Evolutionary conservation across 2,329 filamentous ascomycete species (phyloP).

Genomic region (Fonsecaea pedrosoi): DNA sequence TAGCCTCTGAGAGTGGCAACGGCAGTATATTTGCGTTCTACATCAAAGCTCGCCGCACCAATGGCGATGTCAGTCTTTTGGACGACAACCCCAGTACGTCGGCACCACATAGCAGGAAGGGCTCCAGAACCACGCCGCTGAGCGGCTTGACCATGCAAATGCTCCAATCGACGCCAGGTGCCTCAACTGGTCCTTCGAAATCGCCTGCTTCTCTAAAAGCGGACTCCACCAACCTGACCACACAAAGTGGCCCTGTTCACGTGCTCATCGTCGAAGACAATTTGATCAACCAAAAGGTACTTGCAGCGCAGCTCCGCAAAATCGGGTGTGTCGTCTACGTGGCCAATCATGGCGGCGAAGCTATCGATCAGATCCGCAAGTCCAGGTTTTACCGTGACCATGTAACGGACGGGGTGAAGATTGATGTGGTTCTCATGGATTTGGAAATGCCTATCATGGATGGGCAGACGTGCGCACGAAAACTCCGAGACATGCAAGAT

Average conservation of each 20-base stretch:
- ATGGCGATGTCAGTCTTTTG: slow-evolving; percentile 10
- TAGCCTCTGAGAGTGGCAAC: slow-evolving; percentile 62
- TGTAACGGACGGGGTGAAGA: slow-evolving; percentile 28
- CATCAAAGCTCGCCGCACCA: slow-evolving; percentile 53
- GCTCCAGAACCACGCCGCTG: slow-evolving; percentile 19
- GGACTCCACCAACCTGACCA: background rate
- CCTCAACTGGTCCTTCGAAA: background rate
- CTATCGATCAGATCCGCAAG: slow-evolving; percentile 65
- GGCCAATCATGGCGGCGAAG: slow-evolving; percentile 51
- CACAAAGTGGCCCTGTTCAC: slow-evolving; percentile 17
- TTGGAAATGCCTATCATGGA: slow-evolving; percentile 87
- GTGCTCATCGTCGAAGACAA: slow-evolving; percentile 56
- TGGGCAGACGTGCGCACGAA: slow-evolving; percentile 73
- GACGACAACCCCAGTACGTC: slow-evolving; percentile 21
- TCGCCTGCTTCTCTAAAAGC: background rate
- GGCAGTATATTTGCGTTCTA: slow-evolving; percentile 67
- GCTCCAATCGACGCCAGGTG: background rate
- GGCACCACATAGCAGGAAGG: slow-evolving; percentile 23
- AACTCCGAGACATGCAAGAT: slow-evolving; percentile 71
- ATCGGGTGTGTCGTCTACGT: slow-evolving; percentile 47
- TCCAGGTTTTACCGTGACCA: slow-evolving; percentile 69
- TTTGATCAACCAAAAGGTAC: slow-evolving; percentile 51
- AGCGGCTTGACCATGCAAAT: slow-evolving; percentile 16
- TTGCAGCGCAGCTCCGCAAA: slow-evolving; percentile 47
- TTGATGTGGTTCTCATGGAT: slow-evolving; percentile 78